Evolutionary conservation across 176 grass and related monocot species (phyloP).

Genomic region (Zoysia japonica): DNA sequence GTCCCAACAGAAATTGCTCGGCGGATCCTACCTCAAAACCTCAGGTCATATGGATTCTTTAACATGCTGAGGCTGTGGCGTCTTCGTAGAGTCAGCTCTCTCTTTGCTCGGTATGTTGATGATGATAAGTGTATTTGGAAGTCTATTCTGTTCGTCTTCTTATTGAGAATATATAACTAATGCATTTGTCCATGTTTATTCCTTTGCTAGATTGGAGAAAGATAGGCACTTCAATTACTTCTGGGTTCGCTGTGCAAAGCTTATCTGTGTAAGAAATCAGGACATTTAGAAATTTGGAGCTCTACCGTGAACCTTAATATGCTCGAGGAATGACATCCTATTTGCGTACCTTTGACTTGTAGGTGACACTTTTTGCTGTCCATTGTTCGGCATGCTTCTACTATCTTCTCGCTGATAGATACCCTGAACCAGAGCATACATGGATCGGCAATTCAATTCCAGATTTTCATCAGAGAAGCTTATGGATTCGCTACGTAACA

Average conservation of each 20-base stretch:
- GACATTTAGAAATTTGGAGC: background rate
- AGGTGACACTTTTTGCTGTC: conserved; percentile 98
- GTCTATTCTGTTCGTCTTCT: background rate
- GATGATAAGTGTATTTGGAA: background rate
- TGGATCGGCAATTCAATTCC: conserved; percentile 88
- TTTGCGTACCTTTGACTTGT: conserved; percentile 36
- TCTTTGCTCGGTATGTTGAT: conserved; percentile 77
- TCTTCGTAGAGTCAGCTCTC: conserved; percentile 94
- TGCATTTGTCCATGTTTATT: conserved; percentile 16
- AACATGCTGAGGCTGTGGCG: conserved; percentile 96
- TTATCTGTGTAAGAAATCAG: conserved; percentile 74
- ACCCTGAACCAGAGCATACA: conserved; percentile 53
- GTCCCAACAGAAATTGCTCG: conserved; percentile 72
- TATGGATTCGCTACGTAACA: conserved; percentile 79
- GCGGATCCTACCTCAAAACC: conserved; percentile 56
- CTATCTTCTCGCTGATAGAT: conserved; percentile 88
- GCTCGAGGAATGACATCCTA: background rate
- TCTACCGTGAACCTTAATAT: conserved; percentile 17
- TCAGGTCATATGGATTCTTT: conserved; percentile 89
- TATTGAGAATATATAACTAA: background rate
- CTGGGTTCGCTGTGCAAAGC: conserved; percentile 94
- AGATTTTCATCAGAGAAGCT: conserved; percentile 71
- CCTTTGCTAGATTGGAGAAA: conserved; percentile 77
- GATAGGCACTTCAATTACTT: conserved; percentile 96
- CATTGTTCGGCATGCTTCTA: conserved; percentile 97